Evolutionary conservation across 169 alveolate genomes (phyloP).

Genomic region (Plasmodium cynomolgi): DNA sequence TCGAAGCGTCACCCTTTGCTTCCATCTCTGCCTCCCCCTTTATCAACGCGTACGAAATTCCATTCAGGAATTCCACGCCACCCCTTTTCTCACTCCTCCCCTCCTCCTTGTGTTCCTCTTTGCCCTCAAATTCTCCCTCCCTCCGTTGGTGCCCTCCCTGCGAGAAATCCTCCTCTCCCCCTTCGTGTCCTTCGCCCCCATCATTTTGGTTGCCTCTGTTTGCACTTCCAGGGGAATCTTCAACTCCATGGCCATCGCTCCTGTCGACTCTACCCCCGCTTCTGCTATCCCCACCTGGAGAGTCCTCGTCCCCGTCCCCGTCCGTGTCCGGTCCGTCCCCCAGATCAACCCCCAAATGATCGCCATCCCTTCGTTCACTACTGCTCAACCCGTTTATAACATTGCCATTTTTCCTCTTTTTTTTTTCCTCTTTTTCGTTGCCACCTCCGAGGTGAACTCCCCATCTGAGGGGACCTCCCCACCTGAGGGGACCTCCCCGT

Average conservation of each 20-base stretch:
- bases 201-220: background rate
- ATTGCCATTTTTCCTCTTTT: background rate
- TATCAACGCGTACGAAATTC: conserved; percentile 9
- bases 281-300: background rate
- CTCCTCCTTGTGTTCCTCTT: background rate
- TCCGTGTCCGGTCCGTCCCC: background rate
- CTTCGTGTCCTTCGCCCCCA: background rate
- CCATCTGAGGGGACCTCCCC: background rate
- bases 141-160: background rate
- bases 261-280: background rate
- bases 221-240: background rate
- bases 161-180: background rate
- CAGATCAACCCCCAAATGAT: background rate
- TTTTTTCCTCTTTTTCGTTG: background rate
- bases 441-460: background rate
- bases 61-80: background rate
- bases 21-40: background rate
- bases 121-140: background rate
- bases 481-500: background rate
- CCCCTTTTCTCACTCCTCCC: background rate
- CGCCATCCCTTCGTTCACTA: background rate
- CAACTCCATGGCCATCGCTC: background rate
- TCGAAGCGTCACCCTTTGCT: background rate
- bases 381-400: background rate
- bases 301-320: background rate